These are phyloP conservation scores for Crucibulum parvulum DNA, from an alignment of 1,284 basidiomycete species.

Conservation along the genomic window DNA sequence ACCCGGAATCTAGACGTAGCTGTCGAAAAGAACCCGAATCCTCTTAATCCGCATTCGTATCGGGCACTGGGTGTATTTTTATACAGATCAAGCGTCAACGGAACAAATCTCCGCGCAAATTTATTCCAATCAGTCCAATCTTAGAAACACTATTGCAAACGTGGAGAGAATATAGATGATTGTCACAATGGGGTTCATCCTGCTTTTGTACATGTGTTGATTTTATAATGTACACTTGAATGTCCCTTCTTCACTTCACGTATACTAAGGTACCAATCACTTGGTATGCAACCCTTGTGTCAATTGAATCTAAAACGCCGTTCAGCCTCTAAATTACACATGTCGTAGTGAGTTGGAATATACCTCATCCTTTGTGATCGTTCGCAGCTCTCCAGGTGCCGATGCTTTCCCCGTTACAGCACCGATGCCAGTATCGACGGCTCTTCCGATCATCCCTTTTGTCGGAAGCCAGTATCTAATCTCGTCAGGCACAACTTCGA, in stretches of 20 bases:
- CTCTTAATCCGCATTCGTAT: too few species aligned
- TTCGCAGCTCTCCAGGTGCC: constrained; percentile 69
- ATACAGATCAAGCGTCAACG: too few species aligned
- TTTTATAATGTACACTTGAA: too few species aligned
- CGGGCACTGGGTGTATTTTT: too few species aligned
- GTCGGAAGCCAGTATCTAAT: constrained; percentile 78
- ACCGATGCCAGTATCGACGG: constrained; percentile 60
- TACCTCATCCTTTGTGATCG: constrained; percentile 67
- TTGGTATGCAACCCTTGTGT: constrained; percentile 48
- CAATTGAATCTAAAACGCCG: constrained; percentile 34
- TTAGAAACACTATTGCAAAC: too few species aligned
- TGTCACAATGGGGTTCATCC: not conserved
- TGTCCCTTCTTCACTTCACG: not conserved
- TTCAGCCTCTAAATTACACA: too few species aligned
- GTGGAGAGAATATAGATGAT: too few species aligned
- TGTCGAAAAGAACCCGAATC: too few species aligned
- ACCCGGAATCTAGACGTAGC: too few species aligned
- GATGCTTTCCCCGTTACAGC: constrained; percentile 64
- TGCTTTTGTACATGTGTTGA: not conserved
- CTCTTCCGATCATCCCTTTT: constrained; percentile 52
- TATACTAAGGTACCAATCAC: constrained; percentile 20
- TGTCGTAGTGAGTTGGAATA: not conserved
- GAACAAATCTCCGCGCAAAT: too few species aligned
- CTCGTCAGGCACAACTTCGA: constrained; percentile 85
- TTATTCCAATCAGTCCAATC: too few species aligned